Conservation (phyloP, 2,329 filamentous ascomycete species). For the Pyricularia sp. region DNA sequence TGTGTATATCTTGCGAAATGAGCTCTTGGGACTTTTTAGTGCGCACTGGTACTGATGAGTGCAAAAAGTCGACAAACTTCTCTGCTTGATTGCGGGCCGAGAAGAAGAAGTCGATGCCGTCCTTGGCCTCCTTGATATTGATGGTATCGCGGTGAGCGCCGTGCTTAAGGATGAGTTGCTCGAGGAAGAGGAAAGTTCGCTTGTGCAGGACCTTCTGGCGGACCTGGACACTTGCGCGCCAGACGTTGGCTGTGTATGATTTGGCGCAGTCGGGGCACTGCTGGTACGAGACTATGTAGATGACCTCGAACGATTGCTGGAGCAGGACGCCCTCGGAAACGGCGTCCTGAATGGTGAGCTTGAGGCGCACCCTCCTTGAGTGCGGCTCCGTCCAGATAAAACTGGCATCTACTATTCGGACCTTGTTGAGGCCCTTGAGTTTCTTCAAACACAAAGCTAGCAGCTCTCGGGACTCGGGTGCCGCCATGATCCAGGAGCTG, state of each 20-base stretch:
- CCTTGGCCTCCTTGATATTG: constrained; percentile 95
- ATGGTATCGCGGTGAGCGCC: constrained; percentile 85
- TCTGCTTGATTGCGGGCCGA: constrained; percentile 82
- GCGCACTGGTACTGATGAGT: constrained; percentile 62
- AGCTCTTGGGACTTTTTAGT: constrained; percentile 46
- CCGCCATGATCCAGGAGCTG: constrained; percentile 73
- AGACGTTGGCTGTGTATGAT: constrained; percentile 93
- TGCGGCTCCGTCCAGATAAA: constrained; percentile 99
- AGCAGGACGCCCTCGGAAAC: constrained; percentile 57
- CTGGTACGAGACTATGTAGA: constrained; percentile 82
- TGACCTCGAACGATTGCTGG: constrained; percentile 92
- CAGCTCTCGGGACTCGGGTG: constrained; percentile 83
- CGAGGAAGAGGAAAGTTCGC: constrained; percentile 55
- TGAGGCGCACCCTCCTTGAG: constrained; percentile 83
- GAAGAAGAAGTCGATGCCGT: constrained; percentile 95
- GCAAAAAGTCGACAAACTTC: constrained; percentile 67
- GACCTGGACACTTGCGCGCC: constrained; percentile 88
- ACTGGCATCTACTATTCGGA: constrained; percentile 87
- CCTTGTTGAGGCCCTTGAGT: constrained; percentile 75
- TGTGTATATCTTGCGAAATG: constrained; percentile 89
- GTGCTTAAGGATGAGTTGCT: constrained; percentile 94
- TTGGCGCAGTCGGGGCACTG: constrained; percentile 95
- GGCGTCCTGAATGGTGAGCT: constrained; percentile 79
- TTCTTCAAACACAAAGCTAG: constrained; percentile 87
- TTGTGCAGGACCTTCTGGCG: constrained; percentile 96